Evolutionary conservation across 2,329 filamentous ascomycete genomes (phyloP).

Genomic region (Xenoacremonium recifei): DNA sequence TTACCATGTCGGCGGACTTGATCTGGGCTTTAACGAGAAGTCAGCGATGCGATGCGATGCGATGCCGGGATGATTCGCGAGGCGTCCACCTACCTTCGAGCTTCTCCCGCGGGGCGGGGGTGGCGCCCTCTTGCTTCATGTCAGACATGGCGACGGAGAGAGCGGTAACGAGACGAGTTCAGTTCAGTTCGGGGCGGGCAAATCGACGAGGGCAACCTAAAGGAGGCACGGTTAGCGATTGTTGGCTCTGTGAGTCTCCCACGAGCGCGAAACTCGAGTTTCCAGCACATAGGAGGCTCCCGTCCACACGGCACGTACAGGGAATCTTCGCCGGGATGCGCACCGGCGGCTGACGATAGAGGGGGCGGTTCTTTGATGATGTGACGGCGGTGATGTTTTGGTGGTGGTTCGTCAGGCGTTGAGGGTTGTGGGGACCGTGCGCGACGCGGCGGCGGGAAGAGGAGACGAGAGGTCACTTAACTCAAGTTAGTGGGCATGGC

Average conservation of each 20-base stretch:
- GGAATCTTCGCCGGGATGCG: too few relatives aligned
- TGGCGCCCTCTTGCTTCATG: slow-evolving; percentile 31
- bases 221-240: too few relatives aligned
- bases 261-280: too few relatives aligned
- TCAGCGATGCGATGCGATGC: slow-evolving; percentile 1
- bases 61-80: slow-evolving; percentile 2
- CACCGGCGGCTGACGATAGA: too few relatives aligned
- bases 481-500: neutral
- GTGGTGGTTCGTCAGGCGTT: neutral
- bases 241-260: too few relatives aligned
- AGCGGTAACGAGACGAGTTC: too few relatives aligned
- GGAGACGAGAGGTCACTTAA: neutral
- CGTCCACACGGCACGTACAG: too few relatives aligned
- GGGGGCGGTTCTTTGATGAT: too few relatives aligned
- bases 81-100: slow-evolving; percentile 63
- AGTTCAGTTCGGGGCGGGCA: too few relatives aligned
- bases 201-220: too few relatives aligned
- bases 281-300: too few relatives aligned
- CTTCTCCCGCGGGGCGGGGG: slow-evolving; percentile 65
- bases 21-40: slow-evolving; percentile 69
- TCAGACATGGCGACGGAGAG: too few relatives aligned
- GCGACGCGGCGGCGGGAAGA: slow-evolving; percentile 4
- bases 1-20: slow-evolving; percentile 98
- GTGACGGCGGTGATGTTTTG: slow-evolving; percentile 3
- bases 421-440: slow-evolving; percentile 10